These are phyloP conservation scores for Aspergillus leporis DNA, from an alignment of 495 filamentous ascomycete genomes.

Conservation along the genomic window DNA sequence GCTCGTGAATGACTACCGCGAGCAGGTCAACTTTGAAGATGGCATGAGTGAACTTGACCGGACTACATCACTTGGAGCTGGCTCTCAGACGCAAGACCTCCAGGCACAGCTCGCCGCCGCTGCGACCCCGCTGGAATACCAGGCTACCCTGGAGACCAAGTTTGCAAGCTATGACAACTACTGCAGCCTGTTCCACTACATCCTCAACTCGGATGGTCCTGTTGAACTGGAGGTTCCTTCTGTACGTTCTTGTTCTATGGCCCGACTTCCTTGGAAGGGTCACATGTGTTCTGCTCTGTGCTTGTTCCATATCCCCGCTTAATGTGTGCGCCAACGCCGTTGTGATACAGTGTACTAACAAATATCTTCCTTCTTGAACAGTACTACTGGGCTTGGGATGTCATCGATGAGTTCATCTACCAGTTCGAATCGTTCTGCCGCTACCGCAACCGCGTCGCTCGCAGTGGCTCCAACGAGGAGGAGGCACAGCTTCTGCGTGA, in stretches of 20 bases:
- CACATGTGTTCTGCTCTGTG: slow-evolving; percentile 13
- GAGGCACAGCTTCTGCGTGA: slow-evolving; percentile 89
- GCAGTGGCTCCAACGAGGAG: slow-evolving; percentile 81
- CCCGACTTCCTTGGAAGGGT: slow-evolving; percentile 20
- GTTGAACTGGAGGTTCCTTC: slow-evolving; percentile 95
- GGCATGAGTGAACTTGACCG: slow-evolving; percentile 76
- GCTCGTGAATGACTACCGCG: slow-evolving; percentile 88
- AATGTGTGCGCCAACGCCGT: slow-evolving; percentile 15
- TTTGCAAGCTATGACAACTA: slow-evolving; percentile 99
- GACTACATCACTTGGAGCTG: slow-evolving; percentile 52
- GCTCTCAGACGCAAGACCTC: slow-evolving; percentile 69
- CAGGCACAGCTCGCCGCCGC: slow-evolving; percentile 86
- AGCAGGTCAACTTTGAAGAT: slow-evolving; percentile 90
- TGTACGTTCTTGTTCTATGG: slow-evolving; percentile 53
- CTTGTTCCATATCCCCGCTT: neutral
- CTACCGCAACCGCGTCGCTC: slow-evolving; percentile 87
- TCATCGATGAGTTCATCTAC: slow-evolving; percentile 99
- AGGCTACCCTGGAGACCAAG: slow-evolving; percentile 90
- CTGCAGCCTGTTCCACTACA: slow-evolving; percentile 98
- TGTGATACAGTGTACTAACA: slow-evolving; percentile 11
- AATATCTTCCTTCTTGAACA: slow-evolving; percentile 37
- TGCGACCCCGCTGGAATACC: slow-evolving; percentile 92
- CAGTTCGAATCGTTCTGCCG: slow-evolving; percentile 99
- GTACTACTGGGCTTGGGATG: slow-evolving; percentile 99
- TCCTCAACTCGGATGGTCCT: slow-evolving; percentile 96